Evolutionary conservation across 148 eudicot species (phyloP).

Genomic region (Spergularia bocconei): DNA sequence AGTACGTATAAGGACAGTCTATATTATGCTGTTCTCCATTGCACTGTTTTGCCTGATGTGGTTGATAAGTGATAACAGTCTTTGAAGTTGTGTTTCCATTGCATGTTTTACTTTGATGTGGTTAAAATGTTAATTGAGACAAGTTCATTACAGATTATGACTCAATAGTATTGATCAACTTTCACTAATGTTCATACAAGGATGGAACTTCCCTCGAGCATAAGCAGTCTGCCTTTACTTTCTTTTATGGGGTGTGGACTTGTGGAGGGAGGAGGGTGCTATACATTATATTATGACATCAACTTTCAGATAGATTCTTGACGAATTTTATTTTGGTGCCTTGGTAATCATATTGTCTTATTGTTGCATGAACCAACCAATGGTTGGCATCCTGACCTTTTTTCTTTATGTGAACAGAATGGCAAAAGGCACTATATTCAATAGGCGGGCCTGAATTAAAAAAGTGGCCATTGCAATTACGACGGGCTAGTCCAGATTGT

Average conservation of each 20-base stretch:
- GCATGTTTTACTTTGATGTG: slow-evolving; percentile 5
- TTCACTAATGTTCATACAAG: not conserved
- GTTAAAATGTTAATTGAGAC: not conserved
- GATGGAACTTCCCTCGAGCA: not conserved
- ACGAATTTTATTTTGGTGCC: too few relatives aligned
- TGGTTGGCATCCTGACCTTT: slow-evolving; percentile 10
- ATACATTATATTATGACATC: too few relatives aligned
- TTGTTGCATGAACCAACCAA: slow-evolving; percentile 2
- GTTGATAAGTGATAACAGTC: not conserved
- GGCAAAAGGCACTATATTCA: slow-evolving; percentile 93
- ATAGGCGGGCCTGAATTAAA: slow-evolving; percentile 87
- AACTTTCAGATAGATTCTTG: too few relatives aligned
- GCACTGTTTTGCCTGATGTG: slow-evolving; percentile 4
- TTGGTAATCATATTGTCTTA: too few relatives aligned
- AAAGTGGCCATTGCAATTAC: slow-evolving; percentile 91
- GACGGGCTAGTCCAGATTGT: slow-evolving; percentile 77
- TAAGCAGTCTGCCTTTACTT: not conserved
- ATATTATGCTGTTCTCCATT: not conserved
- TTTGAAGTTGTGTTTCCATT: not conserved
- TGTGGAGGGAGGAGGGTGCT: too few relatives aligned
- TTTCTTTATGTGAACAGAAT: slow-evolving; percentile 51
- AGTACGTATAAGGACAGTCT: not conserved
- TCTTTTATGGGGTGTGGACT: too few relatives aligned
- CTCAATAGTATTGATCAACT: not conserved
- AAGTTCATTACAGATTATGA: not conserved